Base-by-base conservation (phyloP, 371 early-diverging fungal species). In the Rhizopus sp. region DNA sequence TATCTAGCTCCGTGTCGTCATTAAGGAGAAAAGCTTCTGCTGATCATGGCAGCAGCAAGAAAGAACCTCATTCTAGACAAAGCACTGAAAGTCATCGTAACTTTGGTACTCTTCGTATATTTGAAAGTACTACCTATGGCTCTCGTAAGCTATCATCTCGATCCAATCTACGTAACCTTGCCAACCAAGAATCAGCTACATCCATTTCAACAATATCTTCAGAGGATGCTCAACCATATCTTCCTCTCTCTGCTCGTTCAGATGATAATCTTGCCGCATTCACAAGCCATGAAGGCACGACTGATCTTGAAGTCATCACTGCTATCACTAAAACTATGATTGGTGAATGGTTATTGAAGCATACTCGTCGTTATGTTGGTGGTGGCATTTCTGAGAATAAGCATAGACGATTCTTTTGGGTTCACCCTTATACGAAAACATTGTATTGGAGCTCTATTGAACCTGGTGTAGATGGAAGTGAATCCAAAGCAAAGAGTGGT, bases 381-480 rank as follows among this genome's bases (percentile, higher is more conserved):
- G 69, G 73, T 30, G 81, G 82, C 39, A 79, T 78, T 10, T 82
- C 83, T 12, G 90, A 89, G 58, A 82, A 86, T 50, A 78, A 83
- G n/a, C 90, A 93, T 42, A 66, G 75, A 50, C 80, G 92, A 16
- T 93, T 83, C 68, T 86, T 92, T 33, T 93, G 93, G 93, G 82
- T 93, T 6, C 91, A 92, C 59, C 93, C 93, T n/a, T 92, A 92
- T 41, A 87, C 91, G 9, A 81, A 84, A 55, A 88, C 87, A 12
- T 60, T 93, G 29, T 87, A 90, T 63, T 93, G 93, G 93, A 87
- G 89, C 63, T 68, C 76, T 47, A 78, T 78, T 51, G 83, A 85
- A 32, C 92, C 92, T 23, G 87, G 84, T 31, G 70, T 72, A 4
- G 79, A 81, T 64, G 78, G 80, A 41, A 68, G 70, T 49, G 78